Base-by-base conservation (phyloP, 1,284 basidiomycete species). In the Flammula alnicola region DNA sequence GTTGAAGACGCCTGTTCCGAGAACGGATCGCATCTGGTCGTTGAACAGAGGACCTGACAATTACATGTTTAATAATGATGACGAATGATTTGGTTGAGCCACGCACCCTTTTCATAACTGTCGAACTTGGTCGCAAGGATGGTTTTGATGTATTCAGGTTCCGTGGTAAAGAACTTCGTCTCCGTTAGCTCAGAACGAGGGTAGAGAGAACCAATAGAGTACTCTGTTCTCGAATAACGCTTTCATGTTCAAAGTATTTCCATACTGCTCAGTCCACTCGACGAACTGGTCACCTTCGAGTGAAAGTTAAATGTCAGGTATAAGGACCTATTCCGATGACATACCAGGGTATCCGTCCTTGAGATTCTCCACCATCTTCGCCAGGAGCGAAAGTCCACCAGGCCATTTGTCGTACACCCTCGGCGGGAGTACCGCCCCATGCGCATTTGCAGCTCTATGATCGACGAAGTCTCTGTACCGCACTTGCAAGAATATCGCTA, bases 1-100 rank as follows among this genome's bases (percentile, higher is more conserved):
- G 47, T 71, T 72, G 56, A 75, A 75, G 0, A 74, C 68, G 0
- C 76, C 76, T 11, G 73, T 73, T 41, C 80, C 80, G 10, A 81
- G 67, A 12, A 81, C 54, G 2, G 71, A 67, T 23, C 58, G 51
- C 26, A 75, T 58, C 49, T 70, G 67, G 5, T 63, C 58, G 10
- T 55, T 56, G 26, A 67, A 54, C 0, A 61, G 49, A 12, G 61
- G 62, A 2, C 71, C 67, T 68, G 29, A 22, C 10, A 17, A 27
- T 30, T 19, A 49, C 12, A 19, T 3, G 4, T 47, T 23, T 16
- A 8, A 5, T 20, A 11, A 3, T 33, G 23, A 38, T 14, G 16
- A 29, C 4, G 38, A 7, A 30, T 19, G 23, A 5, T 31, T n/a
- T 11, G 23, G 10, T 5, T 12, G 23, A 16, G 25, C 14, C 42